Evolutionary conservation across 768 basidiomycete species (phyloP).

Genomic region (Leccinum uliginosum): DNA sequence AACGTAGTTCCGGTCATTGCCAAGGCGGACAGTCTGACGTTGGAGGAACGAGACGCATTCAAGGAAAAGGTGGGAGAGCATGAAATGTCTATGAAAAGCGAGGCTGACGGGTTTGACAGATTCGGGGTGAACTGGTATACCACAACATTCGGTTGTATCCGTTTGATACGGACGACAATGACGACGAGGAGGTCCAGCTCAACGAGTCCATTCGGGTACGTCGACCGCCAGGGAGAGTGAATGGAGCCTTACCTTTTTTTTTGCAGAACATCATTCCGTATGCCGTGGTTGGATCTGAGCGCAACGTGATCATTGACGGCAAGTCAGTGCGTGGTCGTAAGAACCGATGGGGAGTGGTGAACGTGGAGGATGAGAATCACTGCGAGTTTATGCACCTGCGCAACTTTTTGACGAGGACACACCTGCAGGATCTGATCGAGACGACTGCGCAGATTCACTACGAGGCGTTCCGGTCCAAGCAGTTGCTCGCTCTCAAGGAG

Average conservation of each 20-base stretch:
- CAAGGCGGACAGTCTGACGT: conserved; percentile 90
- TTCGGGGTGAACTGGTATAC: conserved; percentile 87
- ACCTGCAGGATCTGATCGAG: conserved; percentile 97
- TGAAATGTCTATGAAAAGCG: neutral
- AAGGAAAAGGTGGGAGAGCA: conserved; percentile 70
- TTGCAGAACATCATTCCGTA: conserved; percentile 89
- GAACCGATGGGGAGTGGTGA: conserved; percentile 98
- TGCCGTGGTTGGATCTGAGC: conserved; percentile 96
- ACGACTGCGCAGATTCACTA: conserved; percentile 99
- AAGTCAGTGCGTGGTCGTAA: conserved; percentile 93
- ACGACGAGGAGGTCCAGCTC: conserved; percentile 86
- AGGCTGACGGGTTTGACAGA: conserved; percentile 45
- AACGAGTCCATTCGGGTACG: conserved; percentile 88
- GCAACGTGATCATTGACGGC: conserved; percentile 92
- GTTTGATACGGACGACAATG: conserved; percentile 94
- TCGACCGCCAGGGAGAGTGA: conserved; percentile 2
- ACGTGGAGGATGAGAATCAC: conserved; percentile 93
- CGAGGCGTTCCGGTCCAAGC: conserved; percentile 99
- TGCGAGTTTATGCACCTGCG: conserved; percentile 98
- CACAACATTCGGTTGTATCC: conserved; percentile 95
- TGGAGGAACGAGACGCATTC: conserved; percentile 90
- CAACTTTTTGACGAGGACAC: conserved; percentile 96
- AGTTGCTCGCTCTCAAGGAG: conserved; percentile 95
- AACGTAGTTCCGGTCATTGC: conserved; percentile 99
- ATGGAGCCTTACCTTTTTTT: neutral